These are phyloP conservation scores for Candida ascalaphidarum DNA, from an alignment of 805 yeast species.

Conservation along the genomic window DNA sequence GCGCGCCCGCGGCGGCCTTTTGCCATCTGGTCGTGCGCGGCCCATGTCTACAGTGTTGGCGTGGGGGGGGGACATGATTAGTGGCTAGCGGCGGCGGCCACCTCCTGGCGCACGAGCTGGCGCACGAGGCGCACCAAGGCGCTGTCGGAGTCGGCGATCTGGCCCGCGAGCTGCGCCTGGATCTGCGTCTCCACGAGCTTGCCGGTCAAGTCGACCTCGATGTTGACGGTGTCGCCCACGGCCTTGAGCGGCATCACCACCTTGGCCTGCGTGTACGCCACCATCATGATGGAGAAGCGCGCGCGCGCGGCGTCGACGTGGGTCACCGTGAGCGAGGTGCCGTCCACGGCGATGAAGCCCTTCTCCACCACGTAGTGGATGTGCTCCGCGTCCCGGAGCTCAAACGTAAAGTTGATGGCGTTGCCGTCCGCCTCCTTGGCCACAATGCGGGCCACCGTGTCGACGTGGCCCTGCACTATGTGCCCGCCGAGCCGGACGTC, in stretches of 20 bases:
- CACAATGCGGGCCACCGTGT: slow-evolving; percentile 68
- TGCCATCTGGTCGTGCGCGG: no score
- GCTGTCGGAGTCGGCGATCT: slow-evolving; percentile 41
- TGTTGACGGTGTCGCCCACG: slow-evolving; percentile 63
- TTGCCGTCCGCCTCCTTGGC: slow-evolving; percentile 54
- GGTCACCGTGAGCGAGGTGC: slow-evolving; percentile 85
- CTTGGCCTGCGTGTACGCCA: slow-evolving; percentile 79
- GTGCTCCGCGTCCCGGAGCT: slow-evolving; percentile 53
- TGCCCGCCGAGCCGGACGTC: slow-evolving; percentile 94
- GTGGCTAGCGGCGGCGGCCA: slow-evolving; percentile 7
- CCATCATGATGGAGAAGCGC: slow-evolving; percentile 80
- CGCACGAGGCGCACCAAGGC: slow-evolving; percentile 41
- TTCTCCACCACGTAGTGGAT: slow-evolving; percentile 82
- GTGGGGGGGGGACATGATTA: no score
- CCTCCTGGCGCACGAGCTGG: slow-evolving; percentile 21
- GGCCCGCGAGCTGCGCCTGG: slow-evolving; percentile 43
- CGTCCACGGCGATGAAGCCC: slow-evolving; percentile 91
- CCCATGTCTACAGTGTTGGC: no score
- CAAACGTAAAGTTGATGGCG: slow-evolving; percentile 68
- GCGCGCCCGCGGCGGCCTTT: no score
- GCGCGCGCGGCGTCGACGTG: slow-evolving; percentile 51
- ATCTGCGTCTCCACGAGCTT: slow-evolving; percentile 88
- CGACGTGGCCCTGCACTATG: slow-evolving; percentile 96
- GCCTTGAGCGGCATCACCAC: slow-evolving; percentile 65
- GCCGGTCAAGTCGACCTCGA: slow-evolving; percentile 94